These are phyloP conservation scores for Hyphodiscus sp. DNA, from an alignment of 2,329 filamentous ascomycete genomes.

Conservation along the genomic window DNA sequence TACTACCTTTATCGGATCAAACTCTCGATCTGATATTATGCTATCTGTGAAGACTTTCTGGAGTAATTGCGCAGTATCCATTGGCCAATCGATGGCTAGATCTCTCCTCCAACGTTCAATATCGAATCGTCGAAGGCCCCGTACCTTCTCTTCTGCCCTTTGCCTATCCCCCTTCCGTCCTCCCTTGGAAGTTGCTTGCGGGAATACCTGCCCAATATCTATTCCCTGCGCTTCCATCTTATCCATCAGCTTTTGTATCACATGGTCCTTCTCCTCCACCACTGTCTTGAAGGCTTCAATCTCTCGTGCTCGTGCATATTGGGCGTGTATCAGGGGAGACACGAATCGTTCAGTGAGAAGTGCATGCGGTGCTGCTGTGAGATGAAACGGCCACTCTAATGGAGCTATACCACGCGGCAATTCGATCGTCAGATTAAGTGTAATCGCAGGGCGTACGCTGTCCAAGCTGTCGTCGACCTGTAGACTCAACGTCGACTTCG, in stretches of 20 bases:
- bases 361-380: conserved; percentile 36
- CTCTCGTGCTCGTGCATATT: conserved; percentile 37
- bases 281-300: conserved; percentile 37
- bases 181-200: conserved; percentile 31
- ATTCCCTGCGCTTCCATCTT: conserved; percentile 44
- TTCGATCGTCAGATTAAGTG: conserved; percentile 45
- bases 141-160: conserved; percentile 32
- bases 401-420: conserved; percentile 57
- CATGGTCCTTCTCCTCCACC: conserved; percentile 46
- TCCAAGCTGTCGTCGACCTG: conserved; percentile 36
- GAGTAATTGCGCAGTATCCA: conserved; percentile 15
- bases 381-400: conserved; percentile 58
- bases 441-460: conserved; percentile 27
- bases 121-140: conserved; percentile 43
- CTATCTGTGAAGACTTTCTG: conserved; percentile 17
- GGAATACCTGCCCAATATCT: conserved; percentile 45
- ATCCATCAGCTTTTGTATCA: conserved; percentile 48
- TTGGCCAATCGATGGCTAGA: conserved; percentile 1
- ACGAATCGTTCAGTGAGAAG: conserved; percentile 40
- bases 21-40: not conserved
- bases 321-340: conserved; percentile 40
- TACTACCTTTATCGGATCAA: not conserved
- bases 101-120: conserved; percentile 18
- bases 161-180: conserved; percentile 35
- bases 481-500: conserved; percentile 39